Percentiles rank a stretch among this genome's conserved stretches.
Conservation (phyloP, 257 asterid species). For the Marsdenia floribunda region DNA sequence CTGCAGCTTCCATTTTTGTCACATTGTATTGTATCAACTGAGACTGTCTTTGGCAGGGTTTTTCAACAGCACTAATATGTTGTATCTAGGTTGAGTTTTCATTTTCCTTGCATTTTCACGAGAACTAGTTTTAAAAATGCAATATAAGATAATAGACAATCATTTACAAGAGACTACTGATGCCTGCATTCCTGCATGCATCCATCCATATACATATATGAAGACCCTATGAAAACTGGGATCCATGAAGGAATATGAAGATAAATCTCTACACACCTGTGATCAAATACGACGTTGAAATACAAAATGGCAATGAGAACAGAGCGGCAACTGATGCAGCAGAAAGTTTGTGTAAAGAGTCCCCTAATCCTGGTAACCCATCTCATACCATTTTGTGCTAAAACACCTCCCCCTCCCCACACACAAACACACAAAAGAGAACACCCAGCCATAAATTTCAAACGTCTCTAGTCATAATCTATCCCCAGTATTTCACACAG, state of each 20-base stretch:
- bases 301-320: not conserved
- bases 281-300: not conserved
- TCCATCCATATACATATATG: not conserved
- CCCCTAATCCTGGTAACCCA: not conserved
- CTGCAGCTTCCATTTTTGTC: not conserved
- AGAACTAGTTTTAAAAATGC: not conserved
- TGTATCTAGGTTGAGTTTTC: not conserved
- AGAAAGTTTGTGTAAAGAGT: no score
- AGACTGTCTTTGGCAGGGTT: slow-evolving; percentile 5
- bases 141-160: not conserved
- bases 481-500: not conserved
- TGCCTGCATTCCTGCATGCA: not conserved
- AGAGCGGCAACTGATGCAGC: not conserved
- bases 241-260: not conserved
- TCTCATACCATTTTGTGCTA: not conserved
- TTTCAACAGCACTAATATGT: slow-evolving; percentile 5
- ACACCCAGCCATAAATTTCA: not conserved
- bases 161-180: not conserved
- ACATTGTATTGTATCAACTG: slow-evolving; percentile 8
- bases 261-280: not conserved
- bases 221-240: not conserved
- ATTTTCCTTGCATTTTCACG: slow-evolving; percentile 4
- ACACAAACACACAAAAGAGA: no score
- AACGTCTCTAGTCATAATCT: not conserved
- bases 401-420: not conserved